A percentile compares a stretch with the other conserved stretches of the same genome.
These are phyloP conservation scores for Leptographium wingfieldii DNA, from an alignment of 2,329 filamentous ascomycete genomes.

Conservation along the genomic window DNA sequence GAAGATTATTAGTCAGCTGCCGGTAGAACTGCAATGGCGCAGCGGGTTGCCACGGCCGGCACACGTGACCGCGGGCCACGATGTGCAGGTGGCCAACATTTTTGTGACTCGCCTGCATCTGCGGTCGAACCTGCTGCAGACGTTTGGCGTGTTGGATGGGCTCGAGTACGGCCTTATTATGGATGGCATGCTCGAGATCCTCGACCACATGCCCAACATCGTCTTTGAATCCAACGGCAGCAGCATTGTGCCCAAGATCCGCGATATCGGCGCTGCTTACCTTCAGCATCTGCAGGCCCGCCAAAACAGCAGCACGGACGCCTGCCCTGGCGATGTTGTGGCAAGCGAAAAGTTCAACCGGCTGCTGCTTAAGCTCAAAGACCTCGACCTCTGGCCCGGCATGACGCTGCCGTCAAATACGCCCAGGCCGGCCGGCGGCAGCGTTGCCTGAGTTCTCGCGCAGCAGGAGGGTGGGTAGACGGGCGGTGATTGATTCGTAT, in stretches of 20 bases:
- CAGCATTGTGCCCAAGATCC: conserved; percentile 23
- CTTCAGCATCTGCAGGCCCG: conserved; percentile 17
- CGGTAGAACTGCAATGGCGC: conserved; percentile 22
- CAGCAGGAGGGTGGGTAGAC: no score
- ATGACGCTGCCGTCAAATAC: background rate
- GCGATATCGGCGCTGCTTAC: conserved; percentile 24
- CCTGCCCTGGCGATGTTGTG: background rate
- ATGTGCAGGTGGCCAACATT: conserved; percentile 24
- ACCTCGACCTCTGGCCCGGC: conserved; percentile 19
- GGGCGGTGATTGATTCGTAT: no score
- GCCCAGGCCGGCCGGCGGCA: background rate
- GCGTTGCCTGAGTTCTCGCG: background rate
- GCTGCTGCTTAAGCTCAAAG: conserved; percentile 18
- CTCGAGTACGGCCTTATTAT: conserved; percentile 20
- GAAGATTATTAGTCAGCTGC: conserved; percentile 19
- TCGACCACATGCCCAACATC: background rate
- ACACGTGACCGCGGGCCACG: conserved; percentile 20
- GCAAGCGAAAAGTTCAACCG: conserved; percentile 17
- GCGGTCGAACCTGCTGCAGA: conserved; percentile 23
- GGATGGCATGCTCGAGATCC: conserved; percentile 17
- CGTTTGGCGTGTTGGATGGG: conserved; percentile 13
- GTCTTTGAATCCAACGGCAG: conserved; percentile 21
- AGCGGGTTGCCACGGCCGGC: background rate
- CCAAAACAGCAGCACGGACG: background rate
- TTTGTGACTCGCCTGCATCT: conserved; percentile 25